Evolutionary conservation across 2,329 filamentous ascomycete species (phyloP).

Genomic region (Elsinoe australis): DNA sequence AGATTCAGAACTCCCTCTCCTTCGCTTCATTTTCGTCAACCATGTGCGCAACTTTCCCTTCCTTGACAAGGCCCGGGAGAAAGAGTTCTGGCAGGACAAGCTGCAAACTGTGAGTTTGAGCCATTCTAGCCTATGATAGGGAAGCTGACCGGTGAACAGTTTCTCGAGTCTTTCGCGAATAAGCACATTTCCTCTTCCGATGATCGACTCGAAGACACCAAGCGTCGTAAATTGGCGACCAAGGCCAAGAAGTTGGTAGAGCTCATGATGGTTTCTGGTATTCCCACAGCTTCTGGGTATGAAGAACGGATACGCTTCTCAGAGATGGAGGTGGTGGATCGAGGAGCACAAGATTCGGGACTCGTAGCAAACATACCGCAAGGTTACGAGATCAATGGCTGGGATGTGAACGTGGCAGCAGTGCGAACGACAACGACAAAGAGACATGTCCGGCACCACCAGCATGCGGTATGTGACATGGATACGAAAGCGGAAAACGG

Average conservation of each 20-base stretch:
- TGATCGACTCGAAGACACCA: slow-evolving; percentile 91
- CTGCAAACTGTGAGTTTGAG: slow-evolving; percentile 70
- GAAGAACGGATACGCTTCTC: slow-evolving; percentile 95
- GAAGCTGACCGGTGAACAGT: slow-evolving; percentile 45
- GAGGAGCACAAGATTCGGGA: slow-evolving; percentile 84
- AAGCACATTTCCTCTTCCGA: slow-evolving; percentile 97
- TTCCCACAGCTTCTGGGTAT: slow-evolving; percentile 91
- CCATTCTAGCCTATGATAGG: not conserved
- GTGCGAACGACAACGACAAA: slow-evolving; percentile 75
- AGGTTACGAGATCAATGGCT: slow-evolving; percentile 86
- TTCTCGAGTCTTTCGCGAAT: slow-evolving; percentile 91
- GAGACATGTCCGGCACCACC: slow-evolving; percentile 80
- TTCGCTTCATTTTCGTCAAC: slow-evolving; percentile 95
- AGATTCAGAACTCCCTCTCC: slow-evolving; percentile 85
- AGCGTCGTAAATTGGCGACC: slow-evolving; percentile 79
- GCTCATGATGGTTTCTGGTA: slow-evolving; percentile 98
- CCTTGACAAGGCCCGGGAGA: slow-evolving; percentile 90
- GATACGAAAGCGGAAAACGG: not conserved
- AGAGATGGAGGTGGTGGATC: slow-evolving; percentile 92
- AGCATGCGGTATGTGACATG: slow-evolving; percentile 64
- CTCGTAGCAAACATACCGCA: slow-evolving; percentile 81
- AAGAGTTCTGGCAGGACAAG: slow-evolving; percentile 99
- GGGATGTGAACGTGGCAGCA: slow-evolving; percentile 92
- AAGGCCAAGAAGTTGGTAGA: slow-evolving; percentile 96
- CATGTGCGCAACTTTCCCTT: slow-evolving; percentile 98